phyloP scores from a whole-genome alignment of 2,329 filamentous ascomycete genomes.

The Chaetomiaceae sp. region DNA sequence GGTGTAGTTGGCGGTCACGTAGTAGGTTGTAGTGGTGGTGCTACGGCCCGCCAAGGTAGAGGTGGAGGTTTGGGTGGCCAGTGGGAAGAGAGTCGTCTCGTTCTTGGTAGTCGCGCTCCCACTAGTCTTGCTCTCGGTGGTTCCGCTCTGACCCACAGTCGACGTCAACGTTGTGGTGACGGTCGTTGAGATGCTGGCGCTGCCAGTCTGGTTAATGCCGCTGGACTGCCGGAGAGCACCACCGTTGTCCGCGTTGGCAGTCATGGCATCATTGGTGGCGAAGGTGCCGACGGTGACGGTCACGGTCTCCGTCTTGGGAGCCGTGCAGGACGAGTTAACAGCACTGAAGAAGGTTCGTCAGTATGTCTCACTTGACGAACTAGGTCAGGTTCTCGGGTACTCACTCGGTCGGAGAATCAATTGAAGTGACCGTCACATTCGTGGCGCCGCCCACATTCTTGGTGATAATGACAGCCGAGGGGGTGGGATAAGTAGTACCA shows the following conservation, averaged over 20 bases:
- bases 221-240: neutral
- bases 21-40: neutral
- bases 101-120: too few species aligned
- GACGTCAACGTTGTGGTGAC: neutral
- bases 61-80: neutral
- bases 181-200: neutral
- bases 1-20: neutral
- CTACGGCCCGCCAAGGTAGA: neutral
- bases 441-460: neutral
- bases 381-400: neutral
- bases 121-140: too few species aligned
- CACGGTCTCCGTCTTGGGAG: constrained; percentile 13
- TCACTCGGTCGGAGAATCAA: neutral
- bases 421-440: constrained; percentile 2
- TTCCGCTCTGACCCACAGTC: too few species aligned
- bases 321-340: neutral
- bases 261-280: constrained; percentile 1
- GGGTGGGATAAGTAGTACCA: neutral
- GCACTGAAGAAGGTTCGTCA: neutral
- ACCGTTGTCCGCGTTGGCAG: neutral
- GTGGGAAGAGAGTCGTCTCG: too few species aligned
- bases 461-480: neutral
- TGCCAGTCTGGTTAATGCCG: neutral
- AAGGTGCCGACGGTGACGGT: constrained; percentile 16
- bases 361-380: neutral